These are phyloP conservation scores for Apiospora arundinis DNA, from an alignment of 2,329 filamentous ascomycete genomes.

Conservation along the genomic window DNA sequence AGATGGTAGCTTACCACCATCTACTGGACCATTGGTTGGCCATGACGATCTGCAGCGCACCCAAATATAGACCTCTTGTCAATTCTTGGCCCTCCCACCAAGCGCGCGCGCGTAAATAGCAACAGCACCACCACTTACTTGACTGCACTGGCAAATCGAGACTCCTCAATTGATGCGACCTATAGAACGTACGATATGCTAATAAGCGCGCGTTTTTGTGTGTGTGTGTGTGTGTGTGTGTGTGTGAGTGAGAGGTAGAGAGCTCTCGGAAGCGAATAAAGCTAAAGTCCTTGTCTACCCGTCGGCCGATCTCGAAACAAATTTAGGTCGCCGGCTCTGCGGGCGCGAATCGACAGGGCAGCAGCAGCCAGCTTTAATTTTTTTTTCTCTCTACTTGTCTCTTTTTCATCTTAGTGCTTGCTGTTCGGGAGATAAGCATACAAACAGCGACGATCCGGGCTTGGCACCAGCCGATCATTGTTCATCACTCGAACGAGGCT, in stretches of 20 bases:
- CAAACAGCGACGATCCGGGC: constrained; percentile 3
- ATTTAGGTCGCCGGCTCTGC: background rate
- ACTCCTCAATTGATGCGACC: background rate
- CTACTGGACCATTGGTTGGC: background rate
- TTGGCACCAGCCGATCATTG: background rate
- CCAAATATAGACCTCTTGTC: background rate
- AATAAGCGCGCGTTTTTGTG: background rate
- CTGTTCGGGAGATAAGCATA: constrained; percentile 3
- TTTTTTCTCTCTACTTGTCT: background rate
- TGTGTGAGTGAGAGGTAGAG: background rate
- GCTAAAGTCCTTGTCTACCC: background rate
- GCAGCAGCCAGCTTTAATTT: background rate
- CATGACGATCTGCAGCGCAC: background rate
- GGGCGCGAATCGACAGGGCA: background rate
- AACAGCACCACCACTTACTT: background rate
- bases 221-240: too few relatives aligned
- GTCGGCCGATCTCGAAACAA: constrained; percentile 3
- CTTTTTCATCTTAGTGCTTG: background rate
- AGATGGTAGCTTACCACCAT: too few relatives aligned
- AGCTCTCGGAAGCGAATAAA: background rate
- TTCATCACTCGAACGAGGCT: background rate
- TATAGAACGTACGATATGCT: background rate
- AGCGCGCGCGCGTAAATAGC: constrained; percentile 6
- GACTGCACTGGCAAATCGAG: background rate
- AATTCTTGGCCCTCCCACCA: background rate